Conservation (phyloP, 306 rosid genomes). For the Castanopsis chinensis region DNA sequence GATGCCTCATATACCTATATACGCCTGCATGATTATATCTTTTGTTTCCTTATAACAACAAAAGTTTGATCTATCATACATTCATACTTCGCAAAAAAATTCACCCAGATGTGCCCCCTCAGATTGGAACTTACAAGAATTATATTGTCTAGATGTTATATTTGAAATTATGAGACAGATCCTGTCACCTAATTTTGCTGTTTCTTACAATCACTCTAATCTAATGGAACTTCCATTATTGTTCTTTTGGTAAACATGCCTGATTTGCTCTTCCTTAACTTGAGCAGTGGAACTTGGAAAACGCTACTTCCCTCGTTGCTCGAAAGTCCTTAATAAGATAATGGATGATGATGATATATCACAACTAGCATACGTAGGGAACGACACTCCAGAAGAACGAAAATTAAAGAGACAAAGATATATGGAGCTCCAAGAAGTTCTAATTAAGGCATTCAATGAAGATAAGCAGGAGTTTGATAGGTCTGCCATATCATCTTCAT, state of each 20-base stretch:
- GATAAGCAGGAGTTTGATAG: constrained; percentile 51
- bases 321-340: constrained; percentile 58
- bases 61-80: neutral
- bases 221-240: neutral
- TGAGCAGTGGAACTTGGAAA: constrained; percentile 64
- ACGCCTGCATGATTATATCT: neutral
- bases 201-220: neutral
- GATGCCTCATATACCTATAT: neutral
- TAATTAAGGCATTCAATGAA: constrained; percentile 54
- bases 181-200: neutral
- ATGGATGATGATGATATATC: constrained; percentile 68
- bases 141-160: neutral
- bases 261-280: constrained; percentile 5
- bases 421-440: constrained; percentile 57
- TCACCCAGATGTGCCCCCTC: neutral
- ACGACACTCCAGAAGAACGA: constrained; percentile 50
- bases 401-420: constrained; percentile 42
- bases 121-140: neutral
- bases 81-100: neutral
- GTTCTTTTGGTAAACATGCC: neutral
- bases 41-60: neutral
- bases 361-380: constrained; percentile 44
- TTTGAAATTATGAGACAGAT: neutral
- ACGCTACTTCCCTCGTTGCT: constrained; percentile 78
- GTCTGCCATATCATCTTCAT: constrained; percentile 55